Base-by-base conservation (phyloP, 257 asterid species). In the Solanum rostratum region DNA sequence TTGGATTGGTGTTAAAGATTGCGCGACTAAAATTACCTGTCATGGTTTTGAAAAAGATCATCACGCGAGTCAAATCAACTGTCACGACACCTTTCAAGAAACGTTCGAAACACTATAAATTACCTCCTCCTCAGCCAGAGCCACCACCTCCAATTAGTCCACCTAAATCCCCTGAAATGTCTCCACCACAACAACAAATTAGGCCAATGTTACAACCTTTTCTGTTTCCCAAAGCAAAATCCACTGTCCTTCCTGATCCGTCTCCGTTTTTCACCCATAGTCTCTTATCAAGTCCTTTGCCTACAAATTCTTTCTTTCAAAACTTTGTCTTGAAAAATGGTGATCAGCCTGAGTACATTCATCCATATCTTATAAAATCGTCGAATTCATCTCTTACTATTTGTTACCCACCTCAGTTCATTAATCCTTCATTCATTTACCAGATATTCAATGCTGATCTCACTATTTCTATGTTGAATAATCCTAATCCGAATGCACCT, bases 251-350 rank as follows among this genome's bases (percentile, higher is more conserved):
- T 80, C 97, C 98, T 33, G 95, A 94, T 5, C 96, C 98, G n/a
- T 88, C 94, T 85, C 82, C 30, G 5, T 93, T 91, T 88, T 94
- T 94, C 82, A 53, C 96, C 55, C 92, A 90, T 19, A 80, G 88
- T 19, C 97, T 94, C 83, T 92, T 91, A 85, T 84, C 93, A 52
- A 5, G 50, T 39, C 98, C 98, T n/a, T 71, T 93, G 43, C 98
- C 98, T 53, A 94, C 98, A 4, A 94, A 94, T 85, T 93, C 98
- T 1, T 94, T 94, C 84, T 94, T 92, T 90, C 97, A 94, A 43
- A 94, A 94, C 84, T 86, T 92, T 49, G 92, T 90, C 24, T 89
- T 94, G 1, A 93, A 93, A 85, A 91, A 88, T 78, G 98, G 98
- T 84, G 97, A 94, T 84, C 98, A 94, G 29, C 90, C 97, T 2